Evolutionary conservation across 106 monocot species (phyloP).

Genomic region (Platanthera guangdongensis): DNA sequence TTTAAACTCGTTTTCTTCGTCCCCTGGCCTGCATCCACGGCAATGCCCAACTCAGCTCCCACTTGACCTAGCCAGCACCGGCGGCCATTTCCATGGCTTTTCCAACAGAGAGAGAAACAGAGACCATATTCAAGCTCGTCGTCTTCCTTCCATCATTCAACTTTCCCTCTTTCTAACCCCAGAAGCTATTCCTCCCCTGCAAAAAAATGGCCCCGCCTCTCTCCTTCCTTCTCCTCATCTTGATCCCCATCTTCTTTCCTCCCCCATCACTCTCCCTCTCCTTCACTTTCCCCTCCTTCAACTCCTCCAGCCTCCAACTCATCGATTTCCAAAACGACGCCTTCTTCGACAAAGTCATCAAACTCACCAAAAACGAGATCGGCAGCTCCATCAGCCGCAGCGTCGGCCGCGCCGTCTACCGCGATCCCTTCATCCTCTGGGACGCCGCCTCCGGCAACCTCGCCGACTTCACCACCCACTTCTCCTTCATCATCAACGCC

Average conservation of each 20-base stretch:
- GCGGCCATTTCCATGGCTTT: too few species aligned
- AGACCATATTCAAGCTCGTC: neutral
- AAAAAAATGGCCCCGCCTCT: neutral
- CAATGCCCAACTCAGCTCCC: too few species aligned
- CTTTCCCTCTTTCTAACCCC: neutral
- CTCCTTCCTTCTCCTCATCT: neutral
- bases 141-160: neutral
- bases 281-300: slow-evolving; percentile 15
- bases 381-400: slow-evolving; percentile 8
- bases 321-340: slow-evolving; percentile 7
- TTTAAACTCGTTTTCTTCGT: too few species aligned
- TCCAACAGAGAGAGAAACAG: too few species aligned
- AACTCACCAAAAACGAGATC: slow-evolving; percentile 13
- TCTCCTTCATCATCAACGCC: slow-evolving; percentile 53
- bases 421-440: slow-evolving; percentile 25
- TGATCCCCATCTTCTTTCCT: neutral
- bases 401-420: slow-evolving; percentile 29
- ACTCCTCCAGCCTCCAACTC: neutral
- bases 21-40: too few species aligned
- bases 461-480: slow-evolving; percentile 36
- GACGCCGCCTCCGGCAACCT: slow-evolving; percentile 23
- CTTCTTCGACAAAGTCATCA: slow-evolving; percentile 18
- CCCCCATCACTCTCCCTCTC: slow-evolving; percentile 8
- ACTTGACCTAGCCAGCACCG: too few species aligned
- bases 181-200: neutral